Evolutionary conservation across 192 early-diverging fungal genomes (phyloP).

Genomic region (Thoreauomyces humboldtii): DNA sequence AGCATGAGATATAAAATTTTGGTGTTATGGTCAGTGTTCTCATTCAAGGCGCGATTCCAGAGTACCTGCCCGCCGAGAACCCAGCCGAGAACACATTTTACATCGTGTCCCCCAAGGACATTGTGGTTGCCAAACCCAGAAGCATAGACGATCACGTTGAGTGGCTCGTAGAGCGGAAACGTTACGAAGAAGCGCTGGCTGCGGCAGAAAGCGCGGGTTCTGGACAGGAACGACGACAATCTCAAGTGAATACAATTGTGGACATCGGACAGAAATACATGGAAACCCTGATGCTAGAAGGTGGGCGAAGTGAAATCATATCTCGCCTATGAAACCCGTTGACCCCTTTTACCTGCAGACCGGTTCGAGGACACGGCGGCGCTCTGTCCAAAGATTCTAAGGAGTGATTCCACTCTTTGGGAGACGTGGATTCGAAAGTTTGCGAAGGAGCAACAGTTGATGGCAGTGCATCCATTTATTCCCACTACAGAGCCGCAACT

Average conservation of each 20-base stretch:
- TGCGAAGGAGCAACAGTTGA: constrained; percentile 71
- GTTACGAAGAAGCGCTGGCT: constrained; percentile 77
- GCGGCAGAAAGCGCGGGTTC: constrained; percentile 60
- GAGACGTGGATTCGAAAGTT: constrained; percentile 91
- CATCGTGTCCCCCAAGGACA: constrained; percentile 90
- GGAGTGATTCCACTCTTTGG: constrained; percentile 71
- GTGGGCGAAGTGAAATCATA: constrained; percentile 9
- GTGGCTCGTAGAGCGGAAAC: constrained; percentile 80
- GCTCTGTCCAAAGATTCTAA: constrained; percentile 73
- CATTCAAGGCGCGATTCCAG: constrained; percentile 1
- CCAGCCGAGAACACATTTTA: constrained; percentile 78
- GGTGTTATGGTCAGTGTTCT: too few relatives aligned
- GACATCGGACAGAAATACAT: constrained; percentile 84
- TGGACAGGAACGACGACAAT: constrained; percentile 31
- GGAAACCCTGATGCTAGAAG: constrained; percentile 67
- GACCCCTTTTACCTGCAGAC: not conserved
- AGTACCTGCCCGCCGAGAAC: constrained; percentile 25
- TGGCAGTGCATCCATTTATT: constrained; percentile 52
- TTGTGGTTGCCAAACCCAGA: constrained; percentile 84
- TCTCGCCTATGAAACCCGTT: not conserved
- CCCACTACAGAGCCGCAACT: constrained; percentile 75
- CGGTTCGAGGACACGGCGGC: constrained; percentile 68
- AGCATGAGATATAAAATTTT: constrained; percentile 35
- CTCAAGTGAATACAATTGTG: constrained; percentile 53
- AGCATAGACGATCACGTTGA: constrained; percentile 90